Evolutionary conservation across 768 basidiomycete genomes (phyloP).

Genomic region (Paxillus ammoniavirescens): DNA sequence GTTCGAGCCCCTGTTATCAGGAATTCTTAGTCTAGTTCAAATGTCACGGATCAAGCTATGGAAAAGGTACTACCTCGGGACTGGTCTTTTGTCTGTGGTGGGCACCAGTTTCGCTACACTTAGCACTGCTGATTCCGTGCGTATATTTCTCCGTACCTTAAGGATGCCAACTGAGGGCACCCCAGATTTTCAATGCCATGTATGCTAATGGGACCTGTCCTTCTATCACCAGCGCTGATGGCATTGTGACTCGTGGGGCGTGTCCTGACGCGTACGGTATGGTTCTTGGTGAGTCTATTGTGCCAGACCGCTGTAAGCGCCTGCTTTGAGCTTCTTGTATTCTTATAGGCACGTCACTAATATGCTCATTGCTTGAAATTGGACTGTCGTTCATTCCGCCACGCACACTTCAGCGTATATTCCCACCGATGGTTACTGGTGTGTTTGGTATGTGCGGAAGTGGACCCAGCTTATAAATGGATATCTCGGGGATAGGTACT

Average conservation of each 20-base stretch:
- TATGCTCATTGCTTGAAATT: conserved; percentile 83
- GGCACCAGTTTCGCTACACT: conserved; percentile 81
- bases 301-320: background rate
- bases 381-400: conserved; percentile 72
- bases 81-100: conserved; percentile 79
- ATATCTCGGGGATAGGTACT: conserved; percentile 44
- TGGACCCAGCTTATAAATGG: background rate
- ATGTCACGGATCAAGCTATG: conserved; percentile 69
- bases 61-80: conserved; percentile 66
- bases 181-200: conserved; percentile 70
- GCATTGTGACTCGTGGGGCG: conserved; percentile 52
- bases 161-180: background rate
- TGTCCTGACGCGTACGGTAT: conserved; percentile 84
- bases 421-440: conserved; percentile 82
- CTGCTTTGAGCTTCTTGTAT: background rate
- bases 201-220: conserved; percentile 80
- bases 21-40: conserved; percentile 74
- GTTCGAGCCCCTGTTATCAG: conserved; percentile 33
- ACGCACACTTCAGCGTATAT: conserved; percentile 58
- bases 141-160: conserved; percentile 15
- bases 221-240: conserved; percentile 52
- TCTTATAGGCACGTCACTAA: conserved; percentile 62
- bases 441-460: background rate
- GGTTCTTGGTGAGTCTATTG: conserved; percentile 52
- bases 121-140: conserved; percentile 65